Percentiles rank a stretch among this genome's conserved stretches.
These are phyloP conservation scores for Xanthoconium separans DNA, from an alignment of 1,284 basidiomycete genomes.

Conservation along the genomic window DNA sequence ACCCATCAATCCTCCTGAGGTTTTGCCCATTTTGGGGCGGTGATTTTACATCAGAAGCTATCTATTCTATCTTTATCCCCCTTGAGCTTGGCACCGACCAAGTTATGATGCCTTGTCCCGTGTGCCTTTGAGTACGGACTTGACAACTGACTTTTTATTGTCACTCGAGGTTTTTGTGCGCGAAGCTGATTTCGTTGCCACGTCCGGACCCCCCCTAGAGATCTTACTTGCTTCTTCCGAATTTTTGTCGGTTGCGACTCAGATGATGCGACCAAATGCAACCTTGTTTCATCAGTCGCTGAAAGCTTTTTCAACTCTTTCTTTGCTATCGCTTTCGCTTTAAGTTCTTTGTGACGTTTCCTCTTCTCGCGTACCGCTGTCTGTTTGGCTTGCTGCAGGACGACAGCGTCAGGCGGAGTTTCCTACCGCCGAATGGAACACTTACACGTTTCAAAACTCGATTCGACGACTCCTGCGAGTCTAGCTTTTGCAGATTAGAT, in stretches of 20 bases:
- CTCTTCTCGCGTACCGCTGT: conserved; percentile 40
- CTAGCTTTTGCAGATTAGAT: background rate
- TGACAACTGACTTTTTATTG: conserved; percentile 5
- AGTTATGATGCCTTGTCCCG: conserved; percentile 8
- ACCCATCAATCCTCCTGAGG: conserved; percentile 1
- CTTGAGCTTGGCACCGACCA: background rate
- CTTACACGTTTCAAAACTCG: conserved; percentile 57
- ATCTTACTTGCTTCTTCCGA: conserved; percentile 15
- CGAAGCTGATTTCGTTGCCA: conserved; percentile 1
- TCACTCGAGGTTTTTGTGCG: background rate
- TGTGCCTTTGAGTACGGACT: conserved; percentile 1
- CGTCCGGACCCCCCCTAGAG: background rate
- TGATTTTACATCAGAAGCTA: conserved; percentile 10
- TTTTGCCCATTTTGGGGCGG: conserved; percentile 3
- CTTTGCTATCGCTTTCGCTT: conserved; percentile 29
- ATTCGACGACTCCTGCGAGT: conserved; percentile 41
- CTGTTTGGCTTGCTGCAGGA: conserved; percentile 43
- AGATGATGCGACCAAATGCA: background rate
- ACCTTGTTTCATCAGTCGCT: background rate
- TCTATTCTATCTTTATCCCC: conserved; percentile 12
- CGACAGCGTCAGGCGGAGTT: background rate
- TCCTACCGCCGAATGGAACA: background rate
- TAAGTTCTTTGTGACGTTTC: conserved; percentile 36
- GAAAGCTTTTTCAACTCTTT: conserved; percentile 13
- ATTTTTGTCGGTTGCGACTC: conserved; percentile 2